These are phyloP conservation scores for Cyclocybe aegerita DNA, from an alignment of 768 basidiomycete genomes.

Conservation along the genomic window DNA sequence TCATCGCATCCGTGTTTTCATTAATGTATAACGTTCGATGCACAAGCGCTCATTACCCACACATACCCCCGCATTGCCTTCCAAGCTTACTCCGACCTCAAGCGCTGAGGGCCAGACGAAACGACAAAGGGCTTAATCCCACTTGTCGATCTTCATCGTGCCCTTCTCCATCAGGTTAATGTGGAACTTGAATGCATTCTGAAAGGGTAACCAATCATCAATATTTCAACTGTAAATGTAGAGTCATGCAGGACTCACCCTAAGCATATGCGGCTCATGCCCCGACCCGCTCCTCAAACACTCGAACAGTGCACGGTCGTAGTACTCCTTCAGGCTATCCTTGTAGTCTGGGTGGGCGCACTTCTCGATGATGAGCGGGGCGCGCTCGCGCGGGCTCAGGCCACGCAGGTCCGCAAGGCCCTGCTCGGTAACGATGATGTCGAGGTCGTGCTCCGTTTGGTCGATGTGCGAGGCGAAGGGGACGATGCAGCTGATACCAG, in stretches of 20 bases:
- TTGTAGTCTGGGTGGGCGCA: conserved; percentile 49
- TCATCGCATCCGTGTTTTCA: no score
- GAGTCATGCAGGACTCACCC: conserved; percentile 23
- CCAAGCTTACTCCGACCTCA: no score
- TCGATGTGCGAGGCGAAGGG: conserved; percentile 48
- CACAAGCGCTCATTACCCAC: no score
- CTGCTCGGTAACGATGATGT: conserved; percentile 48
- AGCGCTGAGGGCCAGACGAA: no score
- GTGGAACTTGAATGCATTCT: conserved; percentile 38
- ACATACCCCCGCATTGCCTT: no score
- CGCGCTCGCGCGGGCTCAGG: conserved; percentile 44
- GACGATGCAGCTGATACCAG: conserved; percentile 49
- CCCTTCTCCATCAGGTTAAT: conserved; percentile 34
- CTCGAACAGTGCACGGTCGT: conserved; percentile 41
- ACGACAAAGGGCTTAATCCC: conserved; percentile 25
- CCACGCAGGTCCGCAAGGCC: conserved; percentile 48
- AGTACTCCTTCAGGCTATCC: conserved; percentile 43
- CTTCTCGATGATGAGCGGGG: conserved; percentile 44
- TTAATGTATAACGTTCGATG: no score
- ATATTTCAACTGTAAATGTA: neutral
- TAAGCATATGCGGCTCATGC: conserved; percentile 50
- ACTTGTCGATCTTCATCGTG: conserved; percentile 38
- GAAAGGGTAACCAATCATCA: neutral
- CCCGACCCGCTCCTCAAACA: conserved; percentile 42
- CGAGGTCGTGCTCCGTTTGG: conserved; percentile 51